phyloP scores from a whole-genome alignment of 495 filamentous ascomycete genomes.

The Extremus antarcticus region DNA sequence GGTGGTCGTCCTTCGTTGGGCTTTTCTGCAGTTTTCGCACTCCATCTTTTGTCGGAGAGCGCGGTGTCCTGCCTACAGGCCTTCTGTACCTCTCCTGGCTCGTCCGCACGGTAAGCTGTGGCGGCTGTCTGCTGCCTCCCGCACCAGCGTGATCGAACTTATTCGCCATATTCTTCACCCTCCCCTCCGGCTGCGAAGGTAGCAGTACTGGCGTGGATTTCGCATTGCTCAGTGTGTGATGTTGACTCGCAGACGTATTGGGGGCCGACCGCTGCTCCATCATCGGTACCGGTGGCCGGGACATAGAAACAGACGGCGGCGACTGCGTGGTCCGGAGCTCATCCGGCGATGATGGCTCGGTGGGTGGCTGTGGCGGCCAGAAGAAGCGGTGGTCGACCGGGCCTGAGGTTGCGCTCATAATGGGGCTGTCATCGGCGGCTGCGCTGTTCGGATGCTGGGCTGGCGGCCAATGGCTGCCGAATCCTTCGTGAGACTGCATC shows the following conservation, averaged over 20 bases:
- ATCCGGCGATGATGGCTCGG: background rate
- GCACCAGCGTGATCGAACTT: constrained; percentile 42
- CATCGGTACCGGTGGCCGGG: no score
- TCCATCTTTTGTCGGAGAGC: constrained; percentile 4
- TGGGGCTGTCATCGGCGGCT: background rate
- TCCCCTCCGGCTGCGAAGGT: constrained; percentile 30
- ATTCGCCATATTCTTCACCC: constrained; percentile 50
- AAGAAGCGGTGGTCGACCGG: background rate
- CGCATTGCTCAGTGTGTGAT: constrained; percentile 8
- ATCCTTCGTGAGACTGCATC: background rate
- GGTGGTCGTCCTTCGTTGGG: background rate
- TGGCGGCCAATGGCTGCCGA: background rate
- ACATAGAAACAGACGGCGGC: no score
- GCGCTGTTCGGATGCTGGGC: background rate
- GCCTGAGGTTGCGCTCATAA: constrained; percentile 2
- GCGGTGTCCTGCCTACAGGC: constrained; percentile 3
- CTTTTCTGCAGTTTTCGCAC: constrained; percentile 19
- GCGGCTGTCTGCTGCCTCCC: background rate
- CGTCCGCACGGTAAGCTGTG: constrained; percentile 2
- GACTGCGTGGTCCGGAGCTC: background rate
- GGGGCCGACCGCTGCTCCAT: background rate
- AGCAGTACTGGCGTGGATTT: constrained; percentile 16
- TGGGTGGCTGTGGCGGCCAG: background rate
- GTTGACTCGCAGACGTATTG: background rate
- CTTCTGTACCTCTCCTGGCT: constrained; percentile 10